phyloP scores from a whole-genome alignment of 208 protist genomes.

The Acanthamoeba sp. region DNA sequence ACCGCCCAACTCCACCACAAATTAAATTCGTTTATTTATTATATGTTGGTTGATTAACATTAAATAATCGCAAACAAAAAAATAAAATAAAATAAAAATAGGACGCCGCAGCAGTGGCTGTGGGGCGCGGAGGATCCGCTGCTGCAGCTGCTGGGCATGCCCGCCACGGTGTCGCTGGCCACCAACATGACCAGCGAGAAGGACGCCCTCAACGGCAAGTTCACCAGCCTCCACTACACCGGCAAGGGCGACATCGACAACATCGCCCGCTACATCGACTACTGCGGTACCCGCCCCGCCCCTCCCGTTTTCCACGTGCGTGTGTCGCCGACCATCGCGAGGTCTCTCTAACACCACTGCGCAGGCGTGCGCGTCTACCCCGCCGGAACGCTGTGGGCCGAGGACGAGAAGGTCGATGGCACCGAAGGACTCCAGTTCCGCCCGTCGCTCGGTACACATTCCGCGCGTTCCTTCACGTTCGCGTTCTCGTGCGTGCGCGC shows the following conservation, averaged over 20 bases:
- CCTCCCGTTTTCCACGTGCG: neutral
- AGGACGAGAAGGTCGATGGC: conserved; percentile 3
- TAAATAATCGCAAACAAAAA: neutral
- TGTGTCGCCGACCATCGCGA: neutral
- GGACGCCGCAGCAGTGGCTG: conserved; percentile 33
- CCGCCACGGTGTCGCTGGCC: neutral
- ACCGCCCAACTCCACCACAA: too few relatives aligned
- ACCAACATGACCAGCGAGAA: conserved; percentile 44
- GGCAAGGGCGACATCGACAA: conserved; percentile 60
- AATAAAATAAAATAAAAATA: neutral
- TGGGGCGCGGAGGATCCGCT: conserved; percentile 65
- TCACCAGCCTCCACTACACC: conserved; percentile 32
- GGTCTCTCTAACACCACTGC: too few relatives aligned
- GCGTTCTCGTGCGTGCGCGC: neutral
- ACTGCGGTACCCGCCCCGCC: too few relatives aligned
- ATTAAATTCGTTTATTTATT: too few relatives aligned
- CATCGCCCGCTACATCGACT: conserved; percentile 63
- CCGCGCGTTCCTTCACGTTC: neutral
- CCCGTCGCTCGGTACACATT: conserved; percentile 10
- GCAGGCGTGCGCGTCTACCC: conserved; percentile 29
- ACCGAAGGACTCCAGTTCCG: conserved; percentile 40
- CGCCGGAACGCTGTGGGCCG: conserved; percentile 59
- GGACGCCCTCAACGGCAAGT: conserved; percentile 11
- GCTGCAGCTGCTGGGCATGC: conserved; percentile 39
- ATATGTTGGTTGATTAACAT: neutral